Percentiles rank a stretch among this genome's conserved stretches.
Evolutionary conservation across 106 monocot species (phyloP).

Genomic region (Dioscorea dumetorum): DNA sequence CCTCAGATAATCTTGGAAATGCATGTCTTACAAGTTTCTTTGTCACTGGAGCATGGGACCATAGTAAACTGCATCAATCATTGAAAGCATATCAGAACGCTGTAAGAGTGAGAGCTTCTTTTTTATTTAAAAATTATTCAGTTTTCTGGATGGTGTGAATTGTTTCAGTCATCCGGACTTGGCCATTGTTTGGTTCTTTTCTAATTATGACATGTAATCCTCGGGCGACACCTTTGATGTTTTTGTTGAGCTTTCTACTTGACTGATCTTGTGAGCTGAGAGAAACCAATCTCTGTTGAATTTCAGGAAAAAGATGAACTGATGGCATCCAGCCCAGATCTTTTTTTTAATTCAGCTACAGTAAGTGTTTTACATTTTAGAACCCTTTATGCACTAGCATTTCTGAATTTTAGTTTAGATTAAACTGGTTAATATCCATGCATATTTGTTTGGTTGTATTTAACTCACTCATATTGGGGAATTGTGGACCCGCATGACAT

Average conservation of each 20-base stretch:
- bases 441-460: too few relatives aligned
- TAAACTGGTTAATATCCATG: too few relatives aligned
- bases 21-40: constrained; percentile 90
- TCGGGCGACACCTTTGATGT: too few relatives aligned
- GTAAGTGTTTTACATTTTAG: constrained; percentile 36
- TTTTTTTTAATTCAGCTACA: constrained; percentile 82
- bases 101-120: constrained; percentile 37
- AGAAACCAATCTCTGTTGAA: not conserved
- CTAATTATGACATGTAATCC: too few relatives aligned
- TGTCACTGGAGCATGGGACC: constrained; percentile 78
- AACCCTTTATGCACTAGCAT: not conserved
- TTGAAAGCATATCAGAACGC: constrained; percentile 97
- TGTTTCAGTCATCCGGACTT: too few relatives aligned
- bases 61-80: constrained; percentile 73
- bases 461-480: too few relatives aligned
- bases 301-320: constrained; percentile 80
- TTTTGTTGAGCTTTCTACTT: too few relatives aligned
- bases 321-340: constrained; percentile 78
- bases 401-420: too few relatives aligned
- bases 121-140: not conserved
- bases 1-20: constrained; percentile 89
- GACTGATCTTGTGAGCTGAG: too few relatives aligned
- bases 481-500: too few relatives aligned
- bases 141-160: constrained; percentile 7
- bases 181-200: too few relatives aligned